Percentiles rank a stretch among this genome's conserved stretches.
phyloP scores from a whole-genome alignment of 2,329 filamentous ascomycete genomes.

The Leptographium lundbergii region DNA sequence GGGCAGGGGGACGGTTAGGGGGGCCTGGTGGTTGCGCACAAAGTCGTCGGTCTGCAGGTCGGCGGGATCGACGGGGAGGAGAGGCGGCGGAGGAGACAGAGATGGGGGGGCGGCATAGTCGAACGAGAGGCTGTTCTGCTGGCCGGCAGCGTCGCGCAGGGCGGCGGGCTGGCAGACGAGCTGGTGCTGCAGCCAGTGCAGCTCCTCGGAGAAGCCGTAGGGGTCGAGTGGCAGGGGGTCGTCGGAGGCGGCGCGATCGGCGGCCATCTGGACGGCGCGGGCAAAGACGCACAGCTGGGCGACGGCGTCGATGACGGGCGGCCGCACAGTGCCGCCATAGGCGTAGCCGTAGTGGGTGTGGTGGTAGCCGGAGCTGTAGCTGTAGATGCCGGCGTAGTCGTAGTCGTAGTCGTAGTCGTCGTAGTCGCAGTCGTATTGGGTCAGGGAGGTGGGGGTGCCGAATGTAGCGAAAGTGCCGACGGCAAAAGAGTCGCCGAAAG shows the following conservation, averaged over 20 bases:
- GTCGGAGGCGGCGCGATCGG: constrained; percentile 7
- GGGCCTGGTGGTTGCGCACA: constrained; percentile 15
- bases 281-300: constrained; percentile 16
- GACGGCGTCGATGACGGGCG: constrained; percentile 15
- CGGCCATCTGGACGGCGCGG: constrained; percentile 13
- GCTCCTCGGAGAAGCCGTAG: constrained; percentile 19
- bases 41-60: constrained; percentile 12
- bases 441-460: background rate
- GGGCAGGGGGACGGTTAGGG: constrained; percentile 8
- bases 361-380: constrained; percentile 1
- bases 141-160: constrained; percentile 13
- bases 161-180: constrained; percentile 17
- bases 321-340: constrained; percentile 8
- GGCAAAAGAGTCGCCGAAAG: background rate
- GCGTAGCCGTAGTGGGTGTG: background rate
- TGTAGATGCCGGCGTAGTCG: background rate
- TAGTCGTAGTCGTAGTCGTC: background rate
- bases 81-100: background rate
- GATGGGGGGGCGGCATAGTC: background rate
- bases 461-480: background rate
- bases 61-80: constrained; percentile 11
- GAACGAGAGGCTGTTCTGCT: background rate
- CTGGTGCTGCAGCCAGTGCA: constrained; percentile 17
- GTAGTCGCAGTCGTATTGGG: background rate
- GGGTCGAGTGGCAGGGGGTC: constrained; percentile 16